Conservation (phyloP, 1,139 yeast species). For the Scheffersomyces lignicola region DNA sequence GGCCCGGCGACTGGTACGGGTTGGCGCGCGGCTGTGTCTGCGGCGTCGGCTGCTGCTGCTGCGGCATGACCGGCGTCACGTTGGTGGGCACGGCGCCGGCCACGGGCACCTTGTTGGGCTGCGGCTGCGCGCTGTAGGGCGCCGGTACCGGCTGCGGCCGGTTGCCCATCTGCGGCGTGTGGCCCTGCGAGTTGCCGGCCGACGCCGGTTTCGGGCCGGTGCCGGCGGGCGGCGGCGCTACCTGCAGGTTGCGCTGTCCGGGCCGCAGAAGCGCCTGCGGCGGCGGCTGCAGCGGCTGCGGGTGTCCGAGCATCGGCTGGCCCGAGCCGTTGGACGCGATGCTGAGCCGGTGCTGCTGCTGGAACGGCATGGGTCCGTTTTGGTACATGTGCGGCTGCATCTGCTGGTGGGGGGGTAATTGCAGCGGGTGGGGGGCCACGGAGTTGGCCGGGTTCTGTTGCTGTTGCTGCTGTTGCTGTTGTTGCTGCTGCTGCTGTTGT, state of each 20-base stretch:
- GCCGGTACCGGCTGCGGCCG: constrained; percentile 10
- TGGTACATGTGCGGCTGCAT: constrained; percentile 10
- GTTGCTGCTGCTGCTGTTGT: constrained; percentile 7
- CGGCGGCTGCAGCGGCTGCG: constrained; percentile 4
- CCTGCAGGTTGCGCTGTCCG: constrained; percentile 4
- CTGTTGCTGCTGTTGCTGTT: constrained; percentile 5
- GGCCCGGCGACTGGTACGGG: constrained; percentile 7
- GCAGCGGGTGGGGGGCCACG: too few species aligned
- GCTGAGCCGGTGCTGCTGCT: constrained; percentile 10
- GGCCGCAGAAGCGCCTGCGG: constrained; percentile 5
- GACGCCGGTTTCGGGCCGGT: constrained; percentile 7
- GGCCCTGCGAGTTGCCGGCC: constrained; percentile 12
- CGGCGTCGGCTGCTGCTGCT: constrained; percentile 21
- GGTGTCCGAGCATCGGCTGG: constrained; percentile 1
- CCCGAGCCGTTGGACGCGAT: constrained; percentile 7
- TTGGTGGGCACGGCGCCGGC: constrained; percentile 8
- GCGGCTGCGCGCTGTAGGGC: constrained; percentile 3
- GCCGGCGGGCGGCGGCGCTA: constrained; percentile 9
- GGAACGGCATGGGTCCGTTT: constrained; percentile 12
- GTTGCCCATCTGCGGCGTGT: constrained; percentile 15
- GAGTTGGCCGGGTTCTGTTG: too few species aligned
- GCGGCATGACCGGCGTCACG: constrained; percentile 16
- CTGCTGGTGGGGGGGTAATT: constrained; percentile 5
- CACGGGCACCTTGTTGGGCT: constrained; percentile 1
- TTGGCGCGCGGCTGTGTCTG: constrained; percentile 18